phyloP scores from a whole-genome alignment of 805 yeast genomes.

The Kodamaea hsintzibuensis region DNA sequence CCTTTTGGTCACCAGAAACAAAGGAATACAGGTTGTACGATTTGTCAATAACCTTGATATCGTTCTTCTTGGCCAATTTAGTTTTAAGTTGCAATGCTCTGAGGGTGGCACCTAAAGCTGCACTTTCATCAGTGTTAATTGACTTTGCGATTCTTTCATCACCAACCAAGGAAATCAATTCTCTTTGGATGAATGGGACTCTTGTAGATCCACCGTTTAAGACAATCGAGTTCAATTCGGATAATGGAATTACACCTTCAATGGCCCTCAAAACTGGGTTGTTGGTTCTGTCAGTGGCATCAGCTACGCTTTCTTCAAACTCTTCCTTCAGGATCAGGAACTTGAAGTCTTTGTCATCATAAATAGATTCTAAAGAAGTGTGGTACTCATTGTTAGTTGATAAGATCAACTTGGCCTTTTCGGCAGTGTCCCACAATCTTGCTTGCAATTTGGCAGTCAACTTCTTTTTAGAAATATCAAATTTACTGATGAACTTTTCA shows the following conservation, averaged over 20 bases:
- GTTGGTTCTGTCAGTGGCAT: conserved; percentile 48
- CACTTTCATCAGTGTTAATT: conserved; percentile 95
- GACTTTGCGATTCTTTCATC: conserved; percentile 68
- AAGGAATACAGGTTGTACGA: conserved; percentile 51
- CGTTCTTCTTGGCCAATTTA: conserved; percentile 61
- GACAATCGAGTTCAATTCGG: conserved; percentile 59
- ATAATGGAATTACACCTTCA: conserved; percentile 25
- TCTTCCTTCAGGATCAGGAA: conserved; percentile 72
- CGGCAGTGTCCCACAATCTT: conserved; percentile 78
- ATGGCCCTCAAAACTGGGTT: conserved; percentile 59
- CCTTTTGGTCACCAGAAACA: conserved; percentile 25
- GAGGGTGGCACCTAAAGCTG: conserved; percentile 85
- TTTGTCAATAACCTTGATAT: conserved; percentile 59
- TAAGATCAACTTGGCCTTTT: conserved; percentile 80
- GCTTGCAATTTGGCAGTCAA: conserved; percentile 63
- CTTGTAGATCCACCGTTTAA: conserved; percentile 90
- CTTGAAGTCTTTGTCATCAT: conserved; percentile 73
- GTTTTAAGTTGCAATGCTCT: conserved; percentile 72
- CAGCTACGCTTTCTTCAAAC: conserved; percentile 61
- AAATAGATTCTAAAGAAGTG: conserved; percentile 75
- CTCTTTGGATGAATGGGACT: conserved; percentile 81
- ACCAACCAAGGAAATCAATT: conserved; percentile 54
- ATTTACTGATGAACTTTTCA: conserved; percentile 53
- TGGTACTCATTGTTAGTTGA: conserved; percentile 84
- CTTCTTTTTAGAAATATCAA: conserved; percentile 39